Base-by-base conservation (phyloP, 1,284 basidiomycete species). In the Mycena sp. region DNA sequence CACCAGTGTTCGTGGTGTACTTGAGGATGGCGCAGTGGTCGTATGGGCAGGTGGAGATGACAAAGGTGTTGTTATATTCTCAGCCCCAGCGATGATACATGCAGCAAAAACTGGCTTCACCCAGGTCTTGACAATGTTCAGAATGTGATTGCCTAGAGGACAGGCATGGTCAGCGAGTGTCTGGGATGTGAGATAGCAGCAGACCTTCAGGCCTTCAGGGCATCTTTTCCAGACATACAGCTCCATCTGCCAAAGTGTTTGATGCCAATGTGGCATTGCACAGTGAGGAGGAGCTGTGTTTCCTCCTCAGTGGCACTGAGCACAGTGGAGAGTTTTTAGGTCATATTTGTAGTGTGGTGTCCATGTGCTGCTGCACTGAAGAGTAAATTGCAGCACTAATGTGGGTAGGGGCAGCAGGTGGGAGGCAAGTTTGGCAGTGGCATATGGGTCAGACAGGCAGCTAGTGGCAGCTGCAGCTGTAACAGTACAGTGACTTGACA, bases 121-220 rank as follows among this genome's bases (percentile, higher is more conserved):
- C 97, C 96, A 99, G 72, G 97, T 99, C 90, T 99, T 99, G 78
- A 96, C 96, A 73, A 99, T 91, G 91, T 99, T 98, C 76, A 99
- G 83, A 75, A 99, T 84, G 85, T 99, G 92, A 81, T 99, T 95
- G 73, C 96, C 94, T 95, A 76, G 9, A 35, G 32, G n/a, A 10
- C 9, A 75, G 50, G 41, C 46, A 58, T 11, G 25, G 29, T 60
- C 5, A 32, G 55, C 44, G 16, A 46, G 19, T 28, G 32, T 49
- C 14, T 38, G 44, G 38, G 30, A 37, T 44, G 49, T 23, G 19
- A 11, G 5, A 11, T 16, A 37, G 14, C 23, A 46, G n/a, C 9
- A n/a, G n/a, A n/a, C n/a, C n/a, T 2, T 29, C 90, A 77, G 74
- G 95, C 96, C 97, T 81, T 99, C 97, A 69, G 91, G 80, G 77